phyloP scores from a whole-genome alignment of 495 filamentous ascomycete species.

The Thozetella sp. region DNA sequence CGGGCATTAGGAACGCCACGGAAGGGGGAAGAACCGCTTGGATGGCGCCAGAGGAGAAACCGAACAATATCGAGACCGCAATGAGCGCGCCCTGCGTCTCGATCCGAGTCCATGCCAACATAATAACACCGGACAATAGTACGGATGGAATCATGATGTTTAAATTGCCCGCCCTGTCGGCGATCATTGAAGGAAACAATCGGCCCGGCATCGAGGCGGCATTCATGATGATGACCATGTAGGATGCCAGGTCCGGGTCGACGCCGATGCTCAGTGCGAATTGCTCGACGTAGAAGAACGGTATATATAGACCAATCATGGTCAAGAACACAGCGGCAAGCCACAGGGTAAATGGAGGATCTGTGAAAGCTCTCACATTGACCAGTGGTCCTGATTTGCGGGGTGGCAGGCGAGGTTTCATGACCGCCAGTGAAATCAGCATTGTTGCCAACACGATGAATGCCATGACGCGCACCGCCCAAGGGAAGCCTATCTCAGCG shows the following conservation, averaged over 20 bases:
- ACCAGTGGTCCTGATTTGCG: constrained; percentile 28
- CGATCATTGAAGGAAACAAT: constrained; percentile 39
- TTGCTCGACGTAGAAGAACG: constrained; percentile 61
- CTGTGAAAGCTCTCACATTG: constrained; percentile 40
- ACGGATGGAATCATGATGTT: constrained; percentile 28
- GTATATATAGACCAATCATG: constrained; percentile 68
- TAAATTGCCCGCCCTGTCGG: constrained; percentile 36
- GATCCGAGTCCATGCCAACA: constrained; percentile 36
- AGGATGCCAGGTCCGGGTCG: constrained; percentile 36
- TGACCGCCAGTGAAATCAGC: constrained; percentile 18
- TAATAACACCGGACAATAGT: constrained; percentile 24
- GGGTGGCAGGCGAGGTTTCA: constrained; percentile 44
- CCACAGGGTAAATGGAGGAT: constrained; percentile 41
- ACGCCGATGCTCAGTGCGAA: constrained; percentile 56
- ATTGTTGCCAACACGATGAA: constrained; percentile 62
- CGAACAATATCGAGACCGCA: constrained; percentile 39
- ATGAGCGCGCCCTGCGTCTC: constrained; percentile 32
- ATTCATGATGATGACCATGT: constrained; percentile 49
- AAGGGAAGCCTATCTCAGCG: constrained; percentile 62
- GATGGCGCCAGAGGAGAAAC: constrained; percentile 60
- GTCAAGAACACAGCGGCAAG: constrained; percentile 58
- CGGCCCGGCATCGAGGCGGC: constrained; percentile 46
- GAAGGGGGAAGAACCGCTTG: constrained; percentile 62
- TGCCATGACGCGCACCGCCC: constrained; percentile 68
- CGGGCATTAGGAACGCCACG: constrained; percentile 54